These are phyloP conservation scores for Miscanthus lutarioriparius DNA, from an alignment of 176 grass and related monocot species.

Conservation along the genomic window DNA sequence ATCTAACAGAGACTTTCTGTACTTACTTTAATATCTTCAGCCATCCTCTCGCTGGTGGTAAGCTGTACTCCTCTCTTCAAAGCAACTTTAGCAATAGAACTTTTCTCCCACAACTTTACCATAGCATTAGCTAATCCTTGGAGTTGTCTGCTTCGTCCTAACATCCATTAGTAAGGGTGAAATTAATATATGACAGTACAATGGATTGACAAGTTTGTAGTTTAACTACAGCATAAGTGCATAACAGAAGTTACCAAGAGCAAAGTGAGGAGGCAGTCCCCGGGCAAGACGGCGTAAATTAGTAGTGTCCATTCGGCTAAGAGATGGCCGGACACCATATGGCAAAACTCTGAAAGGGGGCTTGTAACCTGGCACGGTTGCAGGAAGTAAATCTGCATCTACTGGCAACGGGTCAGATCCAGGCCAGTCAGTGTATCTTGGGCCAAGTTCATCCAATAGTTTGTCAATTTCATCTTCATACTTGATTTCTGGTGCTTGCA, in stretches of 20 bases:
- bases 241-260: conserved; percentile 63
- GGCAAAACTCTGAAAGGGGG: conserved; percentile 90
- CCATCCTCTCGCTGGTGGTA: conserved; percentile 95
- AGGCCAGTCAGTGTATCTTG: conserved; percentile 87
- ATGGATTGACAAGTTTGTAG: neutral
- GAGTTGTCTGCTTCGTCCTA: conserved; percentile 92
- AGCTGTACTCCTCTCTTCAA: conserved; percentile 90
- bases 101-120: conserved; percentile 92
- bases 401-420: conserved; percentile 73
- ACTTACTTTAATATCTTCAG: conserved; percentile 93
- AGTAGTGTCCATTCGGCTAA: conserved; percentile 68
- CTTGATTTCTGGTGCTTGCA: conserved; percentile 54
- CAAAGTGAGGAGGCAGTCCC: conserved; percentile 86
- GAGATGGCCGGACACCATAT: conserved; percentile 62
- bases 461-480: conserved; percentile 91
- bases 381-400: conserved; percentile 87
- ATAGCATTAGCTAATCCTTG: conserved; percentile 86
- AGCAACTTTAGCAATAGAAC: conserved; percentile 87
- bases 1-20: conserved; percentile 1
- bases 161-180: conserved; percentile 13
- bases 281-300: conserved; percentile 77
- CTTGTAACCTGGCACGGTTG: conserved; percentile 61
- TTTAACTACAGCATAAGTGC: conserved; percentile 23
- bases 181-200: conserved; percentile 22
- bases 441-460: conserved; percentile 79